Evolutionary conservation across 257 asterid species (phyloP).

Genomic region (Forsythia suspensa): DNA sequence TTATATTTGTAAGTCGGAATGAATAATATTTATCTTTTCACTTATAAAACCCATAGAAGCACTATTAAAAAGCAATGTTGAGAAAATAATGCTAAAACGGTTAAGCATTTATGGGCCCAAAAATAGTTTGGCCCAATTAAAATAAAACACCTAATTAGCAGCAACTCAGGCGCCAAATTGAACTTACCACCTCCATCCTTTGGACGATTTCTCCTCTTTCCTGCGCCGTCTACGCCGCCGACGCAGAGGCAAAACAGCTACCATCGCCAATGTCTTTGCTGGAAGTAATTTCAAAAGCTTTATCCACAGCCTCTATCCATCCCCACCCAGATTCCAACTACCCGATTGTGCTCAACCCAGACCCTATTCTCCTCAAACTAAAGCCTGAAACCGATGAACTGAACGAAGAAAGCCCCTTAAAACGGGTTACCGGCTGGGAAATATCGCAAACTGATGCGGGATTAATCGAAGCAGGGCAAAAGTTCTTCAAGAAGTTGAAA

Average conservation of each 20-base stretch:
- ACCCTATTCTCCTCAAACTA: constrained; percentile 41
- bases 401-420: constrained; percentile 32
- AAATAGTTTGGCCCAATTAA: neutral
- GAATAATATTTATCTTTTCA: too few species aligned
- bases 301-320: constrained; percentile 27
- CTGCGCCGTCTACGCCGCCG: neutral
- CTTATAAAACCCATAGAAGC: too few species aligned
- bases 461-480: constrained; percentile 43
- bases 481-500: constrained; percentile 40
- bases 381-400: constrained; percentile 42
- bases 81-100: too few species aligned
- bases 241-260: neutral
- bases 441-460: constrained; percentile 47
- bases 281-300: constrained; percentile 66
- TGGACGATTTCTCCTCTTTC: neutral
- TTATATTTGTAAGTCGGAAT: too few species aligned
- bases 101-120: too few species aligned
- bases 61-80: too few species aligned
- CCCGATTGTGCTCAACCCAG: constrained; percentile 64
- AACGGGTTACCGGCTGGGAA: constrained; percentile 55
- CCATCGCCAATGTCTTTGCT: constrained; percentile 59
- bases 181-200: neutral
- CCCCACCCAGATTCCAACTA: constrained; percentile 33
- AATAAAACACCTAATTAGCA: neutral
- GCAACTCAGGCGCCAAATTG: neutral